Evolutionary conservation across 1,284 basidiomycete genomes (phyloP).

Genomic region (Cutaneotrichosporon daszewskae): DNA sequence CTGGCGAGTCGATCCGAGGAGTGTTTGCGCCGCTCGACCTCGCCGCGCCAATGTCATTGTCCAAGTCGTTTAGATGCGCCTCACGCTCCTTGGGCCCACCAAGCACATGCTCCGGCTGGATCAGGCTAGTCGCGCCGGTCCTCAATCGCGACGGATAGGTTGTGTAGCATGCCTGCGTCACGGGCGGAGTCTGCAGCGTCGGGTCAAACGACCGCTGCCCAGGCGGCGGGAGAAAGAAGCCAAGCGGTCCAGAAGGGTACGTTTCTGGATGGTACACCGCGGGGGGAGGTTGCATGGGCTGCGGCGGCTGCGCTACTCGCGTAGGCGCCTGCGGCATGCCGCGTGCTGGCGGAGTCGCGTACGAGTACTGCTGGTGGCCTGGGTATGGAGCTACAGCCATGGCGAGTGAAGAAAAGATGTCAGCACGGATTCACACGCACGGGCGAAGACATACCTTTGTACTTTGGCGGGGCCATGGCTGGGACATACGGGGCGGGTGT

Average conservation of each 20-base stretch:
- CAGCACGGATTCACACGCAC: too few species aligned
- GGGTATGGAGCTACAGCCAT: too few species aligned
- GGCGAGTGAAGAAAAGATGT: too few species aligned
- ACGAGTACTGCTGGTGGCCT: too few species aligned
- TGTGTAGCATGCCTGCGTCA: conserved; percentile 66
- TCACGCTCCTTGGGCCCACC: conserved; percentile 48
- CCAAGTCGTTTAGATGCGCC: conserved; percentile 34
- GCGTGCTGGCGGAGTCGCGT: too few species aligned
- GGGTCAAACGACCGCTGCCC: conserved; percentile 37
- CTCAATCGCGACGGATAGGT: conserved; percentile 86
- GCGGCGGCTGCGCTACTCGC: too few species aligned
- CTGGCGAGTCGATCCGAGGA: conserved; percentile 35
- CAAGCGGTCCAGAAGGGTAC: conserved; percentile 33
- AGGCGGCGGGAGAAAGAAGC: conserved; percentile 39
- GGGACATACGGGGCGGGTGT: too few species aligned
- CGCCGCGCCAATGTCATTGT: conserved; percentile 23
- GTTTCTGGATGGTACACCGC: conserved; percentile 9
- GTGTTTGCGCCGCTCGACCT: conserved; percentile 23
- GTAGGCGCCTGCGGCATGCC: too few species aligned
- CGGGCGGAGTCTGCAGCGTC: conserved; percentile 25
- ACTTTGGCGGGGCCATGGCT: too few species aligned
- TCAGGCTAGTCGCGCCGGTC: conserved; percentile 81
- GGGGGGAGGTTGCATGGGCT: too few species aligned
- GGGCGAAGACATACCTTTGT: too few species aligned
- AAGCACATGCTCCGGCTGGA: conserved; percentile 69